Conservation (phyloP, 495 filamentous ascomycete species). For the Hamigera avellanea region DNA sequence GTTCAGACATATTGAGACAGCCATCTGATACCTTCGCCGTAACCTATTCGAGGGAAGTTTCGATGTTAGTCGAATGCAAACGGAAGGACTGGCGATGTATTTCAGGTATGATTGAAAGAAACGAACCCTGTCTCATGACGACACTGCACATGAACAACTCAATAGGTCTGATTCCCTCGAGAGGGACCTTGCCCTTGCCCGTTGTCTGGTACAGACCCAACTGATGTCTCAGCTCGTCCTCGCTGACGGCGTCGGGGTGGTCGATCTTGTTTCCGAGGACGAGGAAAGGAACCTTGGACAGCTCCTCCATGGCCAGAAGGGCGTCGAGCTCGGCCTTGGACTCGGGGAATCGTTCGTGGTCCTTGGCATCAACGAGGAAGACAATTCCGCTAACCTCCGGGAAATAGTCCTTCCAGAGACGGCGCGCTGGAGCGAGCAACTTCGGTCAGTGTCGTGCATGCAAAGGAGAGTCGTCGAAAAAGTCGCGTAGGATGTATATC, state of each 20-base stretch:
- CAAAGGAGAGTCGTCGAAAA: neutral
- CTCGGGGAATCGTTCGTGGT: slow-evolving; percentile 85
- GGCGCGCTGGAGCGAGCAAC: slow-evolving; percentile 53
- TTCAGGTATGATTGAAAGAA: neutral
- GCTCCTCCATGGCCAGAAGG: slow-evolving; percentile 85
- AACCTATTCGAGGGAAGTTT: slow-evolving; percentile 25
- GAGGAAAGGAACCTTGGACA: slow-evolving; percentile 86
- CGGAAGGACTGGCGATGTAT: neutral
- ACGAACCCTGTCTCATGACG: slow-evolving; percentile 87
- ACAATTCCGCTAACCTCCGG: slow-evolving; percentile 97
- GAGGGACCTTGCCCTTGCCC: slow-evolving; percentile 91
- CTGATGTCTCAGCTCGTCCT: slow-evolving; percentile 86
- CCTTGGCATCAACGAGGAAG: slow-evolving; percentile 95
- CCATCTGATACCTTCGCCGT: slow-evolving; percentile 45
- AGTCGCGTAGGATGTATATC: slow-evolving; percentile 1
- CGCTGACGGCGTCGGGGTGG: slow-evolving; percentile 85
- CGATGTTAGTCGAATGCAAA: slow-evolving; percentile 2
- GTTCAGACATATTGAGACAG: slow-evolving; percentile 41
- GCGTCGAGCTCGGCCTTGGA: slow-evolving; percentile 95
- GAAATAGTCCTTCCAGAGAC: slow-evolving; percentile 98
- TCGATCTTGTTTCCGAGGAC: slow-evolving; percentile 98
- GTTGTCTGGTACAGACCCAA: slow-evolving; percentile 93
- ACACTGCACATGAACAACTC: slow-evolving; percentile 99
- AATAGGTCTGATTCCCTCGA: slow-evolving; percentile 90
- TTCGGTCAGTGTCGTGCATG: neutral